Percentiles rank a stretch among this genome's conserved stretches.
Evolutionary conservation across 805 yeast species (phyloP).

Genomic region (Candida odintsovae): DNA sequence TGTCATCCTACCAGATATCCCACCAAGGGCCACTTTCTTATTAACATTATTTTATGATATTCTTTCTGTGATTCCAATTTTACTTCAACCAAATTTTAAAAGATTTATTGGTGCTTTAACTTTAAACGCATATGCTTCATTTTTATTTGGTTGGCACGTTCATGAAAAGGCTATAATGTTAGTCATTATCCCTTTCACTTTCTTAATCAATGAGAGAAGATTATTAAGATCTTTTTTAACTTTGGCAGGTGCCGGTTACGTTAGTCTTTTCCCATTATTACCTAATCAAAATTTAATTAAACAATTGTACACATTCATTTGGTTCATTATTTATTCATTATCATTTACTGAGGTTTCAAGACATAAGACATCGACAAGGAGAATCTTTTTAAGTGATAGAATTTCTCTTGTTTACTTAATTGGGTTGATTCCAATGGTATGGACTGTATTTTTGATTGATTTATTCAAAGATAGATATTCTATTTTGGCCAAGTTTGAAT

Average conservation of each 20-base stretch:
- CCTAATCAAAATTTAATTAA: conserved; percentile 78
- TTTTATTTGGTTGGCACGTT: conserved; percentile 97
- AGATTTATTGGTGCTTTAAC: conserved; percentile 82
- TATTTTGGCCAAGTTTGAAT: conserved; percentile 56
- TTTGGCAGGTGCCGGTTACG: conserved; percentile 74
- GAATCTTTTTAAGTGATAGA: conserved; percentile 67
- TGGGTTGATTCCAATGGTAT: conserved; percentile 61
- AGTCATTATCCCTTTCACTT: conserved; percentile 81
- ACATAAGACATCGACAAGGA: conserved; percentile 30
- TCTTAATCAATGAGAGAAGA: conserved; percentile 66
- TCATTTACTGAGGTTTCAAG: conserved; percentile 66
- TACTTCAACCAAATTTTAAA: conserved; percentile 66
- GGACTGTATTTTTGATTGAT: conserved; percentile 41
- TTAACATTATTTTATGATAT: conserved; percentile 82
- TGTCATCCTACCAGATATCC: conserved; percentile 70
- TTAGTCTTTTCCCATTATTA: conserved; percentile 82
- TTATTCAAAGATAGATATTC: conserved; percentile 49
- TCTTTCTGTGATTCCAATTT: conserved; percentile 66
- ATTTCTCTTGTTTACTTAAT: conserved; percentile 59
- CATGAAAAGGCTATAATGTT: conserved; percentile 96
- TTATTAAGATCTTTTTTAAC: conserved; percentile 66
- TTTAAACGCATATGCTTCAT: conserved; percentile 86
- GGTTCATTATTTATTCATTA: conserved; percentile 75
- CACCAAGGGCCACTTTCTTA: conserved; percentile 71
- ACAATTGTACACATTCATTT: conserved; percentile 67